Base-by-base conservation (phyloP, 176 grass and related monocot species). In the Raddia distichophylla region DNA sequence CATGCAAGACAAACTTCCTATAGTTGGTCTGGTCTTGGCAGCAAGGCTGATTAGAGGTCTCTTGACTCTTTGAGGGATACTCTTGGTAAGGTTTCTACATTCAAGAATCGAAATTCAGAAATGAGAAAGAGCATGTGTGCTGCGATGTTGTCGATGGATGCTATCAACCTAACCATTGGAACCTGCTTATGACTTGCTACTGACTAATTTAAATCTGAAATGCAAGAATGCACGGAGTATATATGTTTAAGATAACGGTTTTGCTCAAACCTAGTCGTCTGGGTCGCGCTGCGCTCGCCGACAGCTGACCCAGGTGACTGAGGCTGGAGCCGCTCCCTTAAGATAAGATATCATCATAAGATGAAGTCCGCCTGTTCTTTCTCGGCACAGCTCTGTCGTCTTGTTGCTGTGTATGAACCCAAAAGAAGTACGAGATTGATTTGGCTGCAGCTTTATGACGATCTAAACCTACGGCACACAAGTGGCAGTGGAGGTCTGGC, bases 81-180 rank as follows among this genome's bases (percentile, higher is more conserved):
- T 15, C 71, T 8, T 81, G 71, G 59, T 52, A 84, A 68, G 27
- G 6, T 80, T 33, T 60, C 45, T 20, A 43, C 33, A 71, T 43
- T 12, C 35, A 48, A 57, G 70, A 74, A 56, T 46, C 5, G 60
- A 32, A 83, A 75, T 27, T 74, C 58, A 17, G 69, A 45, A 45
- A 0, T 1, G 4, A 64, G 52, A 66, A 82, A 43, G 80, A 52
- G 18, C 80, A 53, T 74, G 46, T 53, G 54, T 54, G 18, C 37
- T n/a, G 14, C 46, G 22, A 15, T 2, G 37, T 33, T 71, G 34
- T 60, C 37, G 57, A 40, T 20, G 5, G 45, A 34, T 76, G 27
- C 8, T 52, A 17, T 34, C 2, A 2, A 53, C 18, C 46, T 32
- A 19, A 42, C 45, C 69, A 6, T 20, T 34, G 60, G 12, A 47